Evolutionary conservation across 306 rosid genomes (phyloP), one percentile per base, ranked within the genome.

Genomic region (Cicer pinnatifidum): DNA sequence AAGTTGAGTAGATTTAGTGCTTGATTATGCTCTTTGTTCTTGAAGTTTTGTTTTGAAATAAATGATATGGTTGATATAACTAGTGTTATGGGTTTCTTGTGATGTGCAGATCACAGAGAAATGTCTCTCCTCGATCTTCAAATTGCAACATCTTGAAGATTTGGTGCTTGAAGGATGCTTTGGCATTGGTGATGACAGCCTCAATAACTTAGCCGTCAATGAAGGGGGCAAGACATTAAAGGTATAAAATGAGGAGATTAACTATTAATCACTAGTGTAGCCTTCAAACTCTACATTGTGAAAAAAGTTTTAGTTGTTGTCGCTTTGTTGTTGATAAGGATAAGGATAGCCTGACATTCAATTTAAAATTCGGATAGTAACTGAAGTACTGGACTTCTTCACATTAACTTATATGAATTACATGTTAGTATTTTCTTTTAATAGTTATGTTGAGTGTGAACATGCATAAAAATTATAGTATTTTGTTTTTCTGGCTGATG

Each of bases 81-180:
- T 67, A 39, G 68, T 58, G 33, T 61, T 74, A 23, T 9, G 44
- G 72, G 16, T 44, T 70, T 67, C 45, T 33, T 11, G 43, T 74
- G 60, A 66, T 79, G 66, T 68, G 73, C 84, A 94, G 99, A 94
- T 94, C 81, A 91, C 96, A 0, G 96, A 89, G 28, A 85, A 84
- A 75, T 94, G 99, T 80, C 85, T 94, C 8, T 86, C 92, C 5
- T 88, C 96, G 38, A 86, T 94, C 68, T 83, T 88, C 76, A 81
- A 86, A 75, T 85, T 94, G 82, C 85, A 85, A 50, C 67, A 85
- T 83, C 90, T 94, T 62, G 97, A 94, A 78, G 96, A 94, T 82
- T 86, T 94, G 88, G 83, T 84, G 48, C 84, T 94, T 7, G 96
- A 91, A 86, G 99, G 99, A 70, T 94, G 99, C 84, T 87, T 79